phyloP scores from a whole-genome alignment of 345 rosid species.

The Stellera chamaejasme region DNA sequence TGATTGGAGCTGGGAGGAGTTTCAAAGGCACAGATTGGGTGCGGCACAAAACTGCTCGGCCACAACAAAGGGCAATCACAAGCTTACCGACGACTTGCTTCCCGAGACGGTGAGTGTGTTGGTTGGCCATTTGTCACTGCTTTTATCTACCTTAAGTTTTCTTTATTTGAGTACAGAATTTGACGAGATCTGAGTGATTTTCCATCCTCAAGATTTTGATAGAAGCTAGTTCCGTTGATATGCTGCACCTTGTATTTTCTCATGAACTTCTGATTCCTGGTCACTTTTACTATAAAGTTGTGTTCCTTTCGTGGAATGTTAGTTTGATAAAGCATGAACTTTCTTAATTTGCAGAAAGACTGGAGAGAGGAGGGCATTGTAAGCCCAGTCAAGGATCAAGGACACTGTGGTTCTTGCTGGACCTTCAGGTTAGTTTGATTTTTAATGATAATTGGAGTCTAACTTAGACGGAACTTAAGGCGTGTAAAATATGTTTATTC shows the following conservation, averaged over 20 bases:
- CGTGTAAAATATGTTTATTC: constrained; percentile 9
- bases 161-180: too few relatives aligned
- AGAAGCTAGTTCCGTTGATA: too few relatives aligned
- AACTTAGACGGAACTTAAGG: background rate
- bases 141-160: too few relatives aligned
- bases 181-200: too few relatives aligned
- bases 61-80: constrained; percentile 69
- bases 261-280: too few relatives aligned
- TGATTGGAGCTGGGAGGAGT: constrained; percentile 95
- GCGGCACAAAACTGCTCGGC: constrained; percentile 99
- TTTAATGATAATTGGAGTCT: background rate
- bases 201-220: too few relatives aligned
- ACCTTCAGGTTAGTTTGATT: constrained; percentile 67
- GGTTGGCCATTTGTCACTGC: background rate
- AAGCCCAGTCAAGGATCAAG: constrained; percentile 86
- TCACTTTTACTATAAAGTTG: too few relatives aligned
- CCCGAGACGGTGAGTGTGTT: constrained; percentile 47
- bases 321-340: too few relatives aligned
- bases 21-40: constrained; percentile 68
- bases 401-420: constrained; percentile 99
- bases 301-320: too few relatives aligned
- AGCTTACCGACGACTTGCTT: constrained; percentile 45
- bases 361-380: constrained; percentile 88
- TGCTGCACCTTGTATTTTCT: too few relatives aligned
- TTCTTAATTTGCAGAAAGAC: constrained; percentile 50